phyloP scores from a whole-genome alignment of 2,329 filamentous ascomycete species.

The Aureobasidium melanogenum region DNA sequence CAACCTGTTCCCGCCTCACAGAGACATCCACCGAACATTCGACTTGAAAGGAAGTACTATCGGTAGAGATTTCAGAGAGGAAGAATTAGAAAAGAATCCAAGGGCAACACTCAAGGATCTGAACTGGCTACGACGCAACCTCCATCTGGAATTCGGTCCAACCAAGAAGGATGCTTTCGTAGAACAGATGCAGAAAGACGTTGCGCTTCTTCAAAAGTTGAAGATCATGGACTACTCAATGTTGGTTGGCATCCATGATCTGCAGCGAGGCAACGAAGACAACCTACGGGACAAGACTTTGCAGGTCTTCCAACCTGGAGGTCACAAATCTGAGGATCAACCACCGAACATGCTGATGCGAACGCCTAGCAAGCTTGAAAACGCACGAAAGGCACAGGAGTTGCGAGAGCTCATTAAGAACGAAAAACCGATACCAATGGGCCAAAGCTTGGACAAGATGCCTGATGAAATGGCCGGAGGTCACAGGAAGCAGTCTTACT shows the following conservation, averaged over 20 bases:
- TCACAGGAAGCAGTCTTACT: constrained; percentile 67
- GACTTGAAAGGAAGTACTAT: constrained; percentile 95
- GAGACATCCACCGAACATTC: constrained; percentile 95
- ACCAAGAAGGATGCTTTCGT: constrained; percentile 83
- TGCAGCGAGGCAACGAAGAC: constrained; percentile 86
- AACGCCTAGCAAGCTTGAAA: constrained; percentile 90
- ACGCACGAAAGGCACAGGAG: constrained; percentile 80
- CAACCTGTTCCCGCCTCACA: constrained; percentile 93
- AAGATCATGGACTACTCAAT: constrained; percentile 99
- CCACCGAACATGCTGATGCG: constrained; percentile 61
- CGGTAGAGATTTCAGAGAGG: constrained; percentile 82
- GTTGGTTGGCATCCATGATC: constrained; percentile 86
- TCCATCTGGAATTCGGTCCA: constrained; percentile 80
- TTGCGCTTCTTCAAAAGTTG: constrained; percentile 73
- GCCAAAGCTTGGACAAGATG: constrained; percentile 74
- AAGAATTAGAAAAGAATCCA: constrained; percentile 79
- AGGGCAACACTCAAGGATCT: constrained; percentile 91
- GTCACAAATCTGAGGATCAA: constrained; percentile 38
- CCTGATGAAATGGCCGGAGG: constrained; percentile 72
- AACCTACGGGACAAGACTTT: constrained; percentile 84
- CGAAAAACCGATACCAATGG: constrained; percentile 89
- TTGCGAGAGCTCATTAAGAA: constrained; percentile 85
- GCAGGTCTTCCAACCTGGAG: constrained; percentile 86
- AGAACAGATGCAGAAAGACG: constrained; percentile 80
- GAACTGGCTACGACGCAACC: constrained; percentile 84